Percentiles rank a stretch among this genome's conserved stretches.
phyloP scores from a whole-genome alignment of 768 basidiomycete species.

The Panellus pusillus region DNA sequence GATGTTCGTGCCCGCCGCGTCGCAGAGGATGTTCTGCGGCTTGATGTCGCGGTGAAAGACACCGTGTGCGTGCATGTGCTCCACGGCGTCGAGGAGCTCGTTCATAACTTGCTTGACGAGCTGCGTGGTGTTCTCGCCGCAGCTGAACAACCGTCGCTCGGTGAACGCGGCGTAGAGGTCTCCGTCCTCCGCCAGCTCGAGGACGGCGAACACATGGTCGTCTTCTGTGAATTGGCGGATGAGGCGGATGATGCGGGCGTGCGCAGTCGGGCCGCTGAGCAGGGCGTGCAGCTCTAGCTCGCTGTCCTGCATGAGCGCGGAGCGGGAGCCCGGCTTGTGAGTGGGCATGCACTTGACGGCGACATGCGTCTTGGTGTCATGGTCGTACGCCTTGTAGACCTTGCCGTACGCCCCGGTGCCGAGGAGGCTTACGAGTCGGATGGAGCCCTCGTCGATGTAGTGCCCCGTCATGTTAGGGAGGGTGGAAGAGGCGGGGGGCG shows the following conservation, averaged over 20 bases:
- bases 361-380: constrained; percentile 8
- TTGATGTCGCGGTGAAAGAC: constrained; percentile 60
- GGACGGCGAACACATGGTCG: constrained; percentile 46
- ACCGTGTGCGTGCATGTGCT: constrained; percentile 49
- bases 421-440: constrained; percentile 42
- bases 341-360: constrained; percentile 57
- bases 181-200: constrained; percentile 34
- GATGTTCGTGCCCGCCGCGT: constrained; percentile 33
- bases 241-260: constrained; percentile 46
- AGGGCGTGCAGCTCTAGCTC: constrained; percentile 42
- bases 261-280: constrained; percentile 24
- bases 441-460: constrained; percentile 41
- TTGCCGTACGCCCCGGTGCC: constrained; percentile 30
- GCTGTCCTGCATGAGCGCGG: constrained; percentile 43
- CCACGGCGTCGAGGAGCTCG: constrained; percentile 56
- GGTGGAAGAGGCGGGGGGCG: background rate
- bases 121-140: constrained; percentile 36
- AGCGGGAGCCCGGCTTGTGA: constrained; percentile 36
- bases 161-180: constrained; percentile 53
- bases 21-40: constrained; percentile 56
- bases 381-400: constrained; percentile 26
- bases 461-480: constrained; percentile 27
- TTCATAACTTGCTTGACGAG: constrained; percentile 52
- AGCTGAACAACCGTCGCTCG: constrained; percentile 34
- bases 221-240: constrained; percentile 46